A percentile compares a stretch with the other conserved stretches of the same genome.
Evolutionary conservation across 2,329 filamentous ascomycete genomes (phyloP).

Genomic region (Pseudocercospora cruenta): DNA sequence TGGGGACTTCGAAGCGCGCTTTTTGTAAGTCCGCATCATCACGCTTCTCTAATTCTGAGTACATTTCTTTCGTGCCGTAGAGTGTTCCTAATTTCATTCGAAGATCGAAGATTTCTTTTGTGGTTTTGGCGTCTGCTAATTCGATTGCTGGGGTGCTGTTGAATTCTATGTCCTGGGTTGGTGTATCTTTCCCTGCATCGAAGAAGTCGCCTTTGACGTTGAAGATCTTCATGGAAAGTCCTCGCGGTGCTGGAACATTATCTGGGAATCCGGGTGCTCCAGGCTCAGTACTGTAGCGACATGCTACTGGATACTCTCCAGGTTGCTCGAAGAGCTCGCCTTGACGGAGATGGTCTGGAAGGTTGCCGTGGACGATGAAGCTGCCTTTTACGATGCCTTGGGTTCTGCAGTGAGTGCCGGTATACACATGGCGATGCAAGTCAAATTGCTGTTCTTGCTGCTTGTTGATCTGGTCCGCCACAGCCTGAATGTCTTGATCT

Average conservation of each 20-base stretch:
- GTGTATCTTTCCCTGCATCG: constrained; percentile 41
- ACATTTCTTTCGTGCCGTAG: constrained; percentile 43
- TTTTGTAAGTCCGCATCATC: constrained; percentile 46
- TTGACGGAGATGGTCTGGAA: constrained; percentile 51
- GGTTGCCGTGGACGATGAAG: constrained; percentile 46
- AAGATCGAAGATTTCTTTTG: constrained; percentile 49
- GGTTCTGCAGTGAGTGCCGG: constrained; percentile 51
- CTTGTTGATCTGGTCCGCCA: constrained; percentile 51
- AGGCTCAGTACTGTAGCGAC: constrained; percentile 41
- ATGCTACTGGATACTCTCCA: constrained; percentile 39
- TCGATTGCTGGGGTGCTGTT: constrained; percentile 55
- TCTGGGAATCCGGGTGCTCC: constrained; percentile 47
- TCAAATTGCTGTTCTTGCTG: constrained; percentile 53
- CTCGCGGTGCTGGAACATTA: constrained; percentile 50
- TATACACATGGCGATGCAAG: constrained; percentile 44
- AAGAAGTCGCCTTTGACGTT: constrained; percentile 51
- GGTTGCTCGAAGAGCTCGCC: constrained; percentile 42
- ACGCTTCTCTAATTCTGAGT: constrained; percentile 46
- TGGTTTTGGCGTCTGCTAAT: constrained; percentile 51
- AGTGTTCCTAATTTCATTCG: constrained; percentile 43
- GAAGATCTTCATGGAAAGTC: constrained; percentile 56
- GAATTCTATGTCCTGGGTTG: constrained; percentile 53
- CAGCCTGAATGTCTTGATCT: constrained; percentile 49
- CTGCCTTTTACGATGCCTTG: constrained; percentile 55
- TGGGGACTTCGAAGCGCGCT: constrained; percentile 44